phyloP scores from a whole-genome alignment of 352 stramenopile species.

The Phytopythium montanum region DNA sequence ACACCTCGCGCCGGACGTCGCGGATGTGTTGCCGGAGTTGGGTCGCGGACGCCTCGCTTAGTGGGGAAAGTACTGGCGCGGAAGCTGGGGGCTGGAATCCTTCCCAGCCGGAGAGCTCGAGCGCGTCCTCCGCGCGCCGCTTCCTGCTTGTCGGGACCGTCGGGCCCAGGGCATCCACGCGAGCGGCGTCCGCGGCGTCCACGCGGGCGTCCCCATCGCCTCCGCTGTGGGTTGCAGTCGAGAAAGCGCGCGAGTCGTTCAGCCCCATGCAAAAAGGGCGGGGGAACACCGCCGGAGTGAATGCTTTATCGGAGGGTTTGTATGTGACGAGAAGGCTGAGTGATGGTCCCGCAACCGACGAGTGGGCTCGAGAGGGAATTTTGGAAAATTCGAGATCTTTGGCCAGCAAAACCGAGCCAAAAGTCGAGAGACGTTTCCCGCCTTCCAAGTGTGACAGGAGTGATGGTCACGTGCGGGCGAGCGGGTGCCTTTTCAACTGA shows the following conservation, averaged over 20 bases:
- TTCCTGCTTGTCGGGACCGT: neutral
- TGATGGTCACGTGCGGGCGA: neutral
- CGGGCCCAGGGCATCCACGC: neutral
- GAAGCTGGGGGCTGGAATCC: no score
- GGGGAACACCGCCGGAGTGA: neutral
- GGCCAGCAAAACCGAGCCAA: neutral
- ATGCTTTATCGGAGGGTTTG: neutral
- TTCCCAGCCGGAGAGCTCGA: neutral
- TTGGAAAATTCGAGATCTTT: conserved; percentile 9
- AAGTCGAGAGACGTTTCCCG: neutral
- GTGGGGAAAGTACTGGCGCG: conserved; percentile 40
- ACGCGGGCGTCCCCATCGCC: neutral
- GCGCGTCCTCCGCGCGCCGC: neutral
- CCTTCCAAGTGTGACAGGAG: neutral
- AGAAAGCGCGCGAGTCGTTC: conserved; percentile 2
- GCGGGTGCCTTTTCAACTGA: no score
- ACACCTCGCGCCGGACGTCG: conserved; percentile 68
- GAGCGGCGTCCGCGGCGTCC: neutral
- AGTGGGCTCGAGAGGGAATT: neutral
- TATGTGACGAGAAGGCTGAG: neutral
- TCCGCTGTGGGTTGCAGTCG: neutral
- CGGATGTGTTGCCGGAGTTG: conserved; percentile 68
- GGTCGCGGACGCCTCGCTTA: conserved; percentile 49
- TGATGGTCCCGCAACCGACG: neutral
- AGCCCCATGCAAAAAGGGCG: conserved; percentile 2